phyloP scores from a whole-genome alignment of 1,284 basidiomycete species.

The Baeospora myosura region DNA sequence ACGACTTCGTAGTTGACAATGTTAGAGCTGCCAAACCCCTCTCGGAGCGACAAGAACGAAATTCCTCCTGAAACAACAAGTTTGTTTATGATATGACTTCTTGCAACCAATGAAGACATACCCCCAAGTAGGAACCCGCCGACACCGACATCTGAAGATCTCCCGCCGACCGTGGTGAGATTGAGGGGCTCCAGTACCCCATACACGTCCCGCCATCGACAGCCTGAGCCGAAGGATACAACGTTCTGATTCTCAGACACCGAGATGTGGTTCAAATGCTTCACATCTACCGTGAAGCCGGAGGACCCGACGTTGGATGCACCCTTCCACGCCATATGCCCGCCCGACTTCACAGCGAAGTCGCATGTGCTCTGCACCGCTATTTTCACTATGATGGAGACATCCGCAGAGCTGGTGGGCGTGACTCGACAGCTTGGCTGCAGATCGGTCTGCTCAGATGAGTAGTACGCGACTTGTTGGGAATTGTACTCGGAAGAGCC shows the following conservation, averaged over 20 bases:
- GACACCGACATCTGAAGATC: conserved; percentile 7
- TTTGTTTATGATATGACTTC: neutral
- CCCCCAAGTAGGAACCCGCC: conserved; percentile 9
- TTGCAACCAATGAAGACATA: conserved; percentile 1
- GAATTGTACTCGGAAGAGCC: conserved; percentile 4
- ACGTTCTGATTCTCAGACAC: neutral
- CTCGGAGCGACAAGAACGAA: conserved; percentile 4
- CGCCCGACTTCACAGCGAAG: conserved; percentile 9
- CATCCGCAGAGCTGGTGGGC: conserved; percentile 4
- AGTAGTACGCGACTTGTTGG: conserved; percentile 6
- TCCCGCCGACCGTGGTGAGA: conserved; percentile 7
- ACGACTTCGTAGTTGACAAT: conserved; percentile 12
- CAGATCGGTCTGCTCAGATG: neutral
- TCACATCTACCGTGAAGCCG: conserved; percentile 3
- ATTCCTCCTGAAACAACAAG: conserved; percentile 8
- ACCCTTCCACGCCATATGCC: conserved; percentile 10
- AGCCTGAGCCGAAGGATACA: conserved; percentile 4
- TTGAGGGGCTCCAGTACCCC: conserved; percentile 1
- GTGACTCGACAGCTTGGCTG: conserved; percentile 4
- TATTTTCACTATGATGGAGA: conserved; percentile 6
- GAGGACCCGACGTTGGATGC: conserved; percentile 5
- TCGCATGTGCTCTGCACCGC: neutral
- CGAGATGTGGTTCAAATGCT: neutral
- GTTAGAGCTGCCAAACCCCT: conserved; percentile 6
- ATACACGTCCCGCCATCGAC: conserved; percentile 4